These are phyloP conservation scores for Eremomyces bilateralis DNA, from an alignment of 495 filamentous ascomycete species.

Conservation along the genomic window DNA sequence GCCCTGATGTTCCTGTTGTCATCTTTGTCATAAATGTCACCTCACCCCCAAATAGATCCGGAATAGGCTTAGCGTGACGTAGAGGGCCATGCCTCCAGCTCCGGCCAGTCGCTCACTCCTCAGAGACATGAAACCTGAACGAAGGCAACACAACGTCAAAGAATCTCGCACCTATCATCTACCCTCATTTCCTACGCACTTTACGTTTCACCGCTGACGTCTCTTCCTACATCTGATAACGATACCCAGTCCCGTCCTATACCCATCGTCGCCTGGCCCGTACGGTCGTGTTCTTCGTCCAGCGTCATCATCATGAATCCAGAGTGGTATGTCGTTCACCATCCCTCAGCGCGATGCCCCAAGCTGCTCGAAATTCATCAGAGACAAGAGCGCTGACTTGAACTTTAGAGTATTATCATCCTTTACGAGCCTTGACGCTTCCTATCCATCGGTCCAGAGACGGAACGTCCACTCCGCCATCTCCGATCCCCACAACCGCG, in stretches of 20 bases:
- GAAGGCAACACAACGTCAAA: background rate
- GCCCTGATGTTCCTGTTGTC: no score
- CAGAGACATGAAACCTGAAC: background rate
- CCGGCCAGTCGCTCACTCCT: no score
- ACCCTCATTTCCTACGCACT: background rate
- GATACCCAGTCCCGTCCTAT: background rate
- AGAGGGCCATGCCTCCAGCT: no score
- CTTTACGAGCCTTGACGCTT: background rate
- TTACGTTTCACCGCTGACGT: background rate
- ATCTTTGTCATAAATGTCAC: no score
- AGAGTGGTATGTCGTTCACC: conserved; percentile 11
- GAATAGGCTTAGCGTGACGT: no score
- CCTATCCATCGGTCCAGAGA: background rate
- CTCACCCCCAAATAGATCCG: no score
- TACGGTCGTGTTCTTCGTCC: no score
- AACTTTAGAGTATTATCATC: background rate
- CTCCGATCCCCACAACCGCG: background rate
- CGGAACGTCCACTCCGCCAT: no score
- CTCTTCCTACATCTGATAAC: background rate
- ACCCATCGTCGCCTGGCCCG: no score
- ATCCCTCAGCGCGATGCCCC: background rate
- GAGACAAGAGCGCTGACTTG: background rate
- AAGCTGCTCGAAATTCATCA: background rate
- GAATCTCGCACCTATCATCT: background rate
- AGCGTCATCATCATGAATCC: no score